These are phyloP conservation scores for Calonectria pseudoturangicola DNA, from an alignment of 2,329 filamentous ascomycete genomes.

Conservation along the genomic window DNA sequence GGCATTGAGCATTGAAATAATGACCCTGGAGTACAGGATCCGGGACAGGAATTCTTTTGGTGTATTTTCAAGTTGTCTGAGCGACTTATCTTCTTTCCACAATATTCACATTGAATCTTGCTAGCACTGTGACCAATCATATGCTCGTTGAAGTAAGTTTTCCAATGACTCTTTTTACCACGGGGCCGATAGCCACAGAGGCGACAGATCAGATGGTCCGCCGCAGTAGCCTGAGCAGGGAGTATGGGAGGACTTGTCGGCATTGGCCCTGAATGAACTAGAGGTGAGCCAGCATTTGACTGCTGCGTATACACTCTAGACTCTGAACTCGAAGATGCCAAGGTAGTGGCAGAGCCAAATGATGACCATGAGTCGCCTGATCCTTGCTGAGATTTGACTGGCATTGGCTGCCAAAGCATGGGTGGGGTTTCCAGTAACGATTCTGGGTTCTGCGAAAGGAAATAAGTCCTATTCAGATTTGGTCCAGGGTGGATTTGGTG, in stretches of 20 bases:
- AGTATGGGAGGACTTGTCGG: too few relatives aligned
- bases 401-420: too few relatives aligned
- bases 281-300: too few relatives aligned
- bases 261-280: too few relatives aligned
- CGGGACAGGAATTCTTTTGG: not conserved
- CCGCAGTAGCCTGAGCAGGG: too few relatives aligned
- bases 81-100: not conserved
- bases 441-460: not conserved
- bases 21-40: too few relatives aligned
- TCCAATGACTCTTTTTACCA: not conserved
- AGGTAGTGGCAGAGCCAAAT: not conserved
- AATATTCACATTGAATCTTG: not conserved
- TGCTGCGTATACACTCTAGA: not conserved
- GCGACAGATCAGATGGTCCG: not conserved
- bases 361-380: not conserved
- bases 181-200: not conserved
- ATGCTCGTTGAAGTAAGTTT: not conserved
- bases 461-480: not conserved
- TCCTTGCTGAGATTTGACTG: not conserved
- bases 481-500: not conserved
- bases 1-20: not conserved
- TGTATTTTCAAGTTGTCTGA: constrained; percentile 9
- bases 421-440: too few relatives aligned
- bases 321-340: not conserved
- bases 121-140: not conserved